phyloP scores from a whole-genome alignment of 1,139 yeast genomes.

The Suhomyces wounanorum region DNA sequence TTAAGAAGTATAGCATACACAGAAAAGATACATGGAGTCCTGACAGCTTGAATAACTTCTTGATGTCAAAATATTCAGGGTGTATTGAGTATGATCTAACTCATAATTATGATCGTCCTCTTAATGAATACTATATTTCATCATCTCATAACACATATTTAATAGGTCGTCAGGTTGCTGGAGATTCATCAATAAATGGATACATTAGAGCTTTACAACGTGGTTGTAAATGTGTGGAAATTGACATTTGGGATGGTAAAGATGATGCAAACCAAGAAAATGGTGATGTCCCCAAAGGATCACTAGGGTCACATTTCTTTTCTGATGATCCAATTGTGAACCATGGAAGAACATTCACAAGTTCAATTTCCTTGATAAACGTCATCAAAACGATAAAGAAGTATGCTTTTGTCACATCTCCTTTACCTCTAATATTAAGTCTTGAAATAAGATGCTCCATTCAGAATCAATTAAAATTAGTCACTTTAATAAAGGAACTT shows the following conservation, averaged over 20 bases:
- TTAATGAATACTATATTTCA: slow-evolving; percentile 84
- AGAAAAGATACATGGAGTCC: slow-evolving; percentile 37
- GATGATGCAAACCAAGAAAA: slow-evolving; percentile 10
- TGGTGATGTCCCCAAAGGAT: not conserved
- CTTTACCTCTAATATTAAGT: slow-evolving; percentile 84
- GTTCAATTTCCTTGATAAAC: slow-evolving; percentile 65
- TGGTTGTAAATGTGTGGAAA: slow-evolving; percentile 91
- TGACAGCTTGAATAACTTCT: slow-evolving; percentile 54
- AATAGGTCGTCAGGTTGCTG: slow-evolving; percentile 87
- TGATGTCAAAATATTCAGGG: slow-evolving; percentile 49
- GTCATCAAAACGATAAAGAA: slow-evolving; percentile 75
- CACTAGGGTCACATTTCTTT: not conserved
- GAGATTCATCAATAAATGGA: slow-evolving; percentile 88
- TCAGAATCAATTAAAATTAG: slow-evolving; percentile 63
- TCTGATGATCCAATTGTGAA: slow-evolving; percentile 74
- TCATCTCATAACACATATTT: slow-evolving; percentile 95
- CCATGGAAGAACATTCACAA: slow-evolving; percentile 84
- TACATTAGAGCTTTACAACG: slow-evolving; percentile 86
- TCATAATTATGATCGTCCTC: slow-evolving; percentile 56
- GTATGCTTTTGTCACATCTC: slow-evolving; percentile 83
- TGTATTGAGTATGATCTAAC: slow-evolving; percentile 32
- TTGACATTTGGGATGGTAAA: slow-evolving; percentile 93
- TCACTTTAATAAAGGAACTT: slow-evolving; percentile 49
- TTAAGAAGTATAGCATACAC: slow-evolving; percentile 43
- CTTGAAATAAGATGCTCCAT: slow-evolving; percentile 78